phyloP scores from a whole-genome alignment of 352 stramenopile species.

The Aphanomyces invadans region DNA sequence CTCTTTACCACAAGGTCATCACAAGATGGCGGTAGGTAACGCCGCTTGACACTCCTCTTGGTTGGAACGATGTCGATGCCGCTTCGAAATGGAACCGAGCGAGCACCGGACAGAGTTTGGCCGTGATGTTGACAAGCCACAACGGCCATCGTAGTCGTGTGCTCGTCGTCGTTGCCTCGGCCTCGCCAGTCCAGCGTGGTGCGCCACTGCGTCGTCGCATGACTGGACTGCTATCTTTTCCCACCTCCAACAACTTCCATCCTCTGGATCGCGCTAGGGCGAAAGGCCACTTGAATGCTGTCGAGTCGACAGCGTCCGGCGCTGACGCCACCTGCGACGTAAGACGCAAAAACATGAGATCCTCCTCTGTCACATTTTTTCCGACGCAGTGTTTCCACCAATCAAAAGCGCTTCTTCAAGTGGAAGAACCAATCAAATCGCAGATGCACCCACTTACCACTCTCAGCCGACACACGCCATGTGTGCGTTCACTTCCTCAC shows the following conservation, averaged over 20 bases:
- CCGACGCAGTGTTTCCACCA: conserved; percentile 7
- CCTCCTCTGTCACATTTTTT: neutral
- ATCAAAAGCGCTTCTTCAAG: neutral
- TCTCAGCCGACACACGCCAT: neutral
- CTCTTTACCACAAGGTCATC: neutral
- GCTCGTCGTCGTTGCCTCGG: too few relatives aligned
- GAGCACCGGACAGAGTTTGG: too few relatives aligned
- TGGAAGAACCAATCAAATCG: conserved; percentile 9
- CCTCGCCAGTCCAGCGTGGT: too few relatives aligned
- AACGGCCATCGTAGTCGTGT: too few relatives aligned
- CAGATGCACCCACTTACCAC: neutral
- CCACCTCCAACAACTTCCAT: too few relatives aligned
- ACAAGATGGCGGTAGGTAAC: neutral
- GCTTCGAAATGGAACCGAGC: neutral
- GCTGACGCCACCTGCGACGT: too few relatives aligned
- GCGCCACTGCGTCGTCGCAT: too few relatives aligned
- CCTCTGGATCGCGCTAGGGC: too few relatives aligned
- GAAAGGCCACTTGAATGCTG: too few relatives aligned
- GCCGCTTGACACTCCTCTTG: conserved; percentile 15
- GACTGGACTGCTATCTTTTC: too few relatives aligned
- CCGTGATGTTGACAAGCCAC: too few relatives aligned
- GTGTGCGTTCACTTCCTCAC: neutral
- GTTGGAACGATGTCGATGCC: neutral
- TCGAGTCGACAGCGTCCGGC: neutral
- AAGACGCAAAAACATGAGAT: too few relatives aligned